Percentiles rank a stretch among this genome's conserved stretches.
Evolutionary conservation across 306 rosid species (phyloP).

Genomic region (Lathyrus oleraceus): DNA sequence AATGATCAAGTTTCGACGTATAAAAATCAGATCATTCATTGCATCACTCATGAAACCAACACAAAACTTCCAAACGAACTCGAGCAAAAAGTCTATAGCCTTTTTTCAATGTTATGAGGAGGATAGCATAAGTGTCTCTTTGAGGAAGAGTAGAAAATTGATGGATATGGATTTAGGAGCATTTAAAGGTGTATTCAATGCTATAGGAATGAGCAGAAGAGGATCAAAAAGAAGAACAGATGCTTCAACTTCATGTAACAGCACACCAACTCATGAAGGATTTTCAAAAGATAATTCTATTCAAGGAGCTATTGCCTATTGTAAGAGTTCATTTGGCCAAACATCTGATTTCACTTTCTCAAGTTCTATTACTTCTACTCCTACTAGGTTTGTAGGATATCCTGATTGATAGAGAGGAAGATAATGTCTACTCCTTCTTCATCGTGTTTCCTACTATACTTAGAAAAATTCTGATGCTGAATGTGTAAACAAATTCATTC

Average conservation of each 20-base stretch:
- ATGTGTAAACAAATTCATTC: background rate
- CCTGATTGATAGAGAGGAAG: background rate
- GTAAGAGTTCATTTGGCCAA: slow-evolving; percentile 53
- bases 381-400: slow-evolving; percentile 18
- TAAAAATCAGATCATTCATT: slow-evolving; percentile 41
- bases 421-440: background rate
- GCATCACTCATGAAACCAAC: slow-evolving; percentile 45
- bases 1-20: slow-evolving; percentile 48
- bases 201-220: slow-evolving; percentile 35
- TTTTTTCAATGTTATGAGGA: slow-evolving; percentile 35
- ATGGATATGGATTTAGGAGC: slow-evolving; percentile 50
- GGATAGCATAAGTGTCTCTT: background rate
- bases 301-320: slow-evolving; percentile 66
- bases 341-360: slow-evolving; percentile 37
- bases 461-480: background rate
- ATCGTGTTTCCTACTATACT: background rate
- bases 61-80: slow-evolving; percentile 8
- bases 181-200: slow-evolving; percentile 48
- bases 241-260: slow-evolving; percentile 43
- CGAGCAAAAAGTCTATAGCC: slow-evolving; percentile 26
- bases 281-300: slow-evolving; percentile 45
- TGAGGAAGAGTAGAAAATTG: slow-evolving; percentile 29
- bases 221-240: slow-evolving; percentile 36
- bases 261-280: slow-evolving; percentile 51
- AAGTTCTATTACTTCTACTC: slow-evolving; percentile 1